Evolutionary conservation across 163 green algal genomes (phyloP).

Genomic region (Chlorella variabilis): DNA sequence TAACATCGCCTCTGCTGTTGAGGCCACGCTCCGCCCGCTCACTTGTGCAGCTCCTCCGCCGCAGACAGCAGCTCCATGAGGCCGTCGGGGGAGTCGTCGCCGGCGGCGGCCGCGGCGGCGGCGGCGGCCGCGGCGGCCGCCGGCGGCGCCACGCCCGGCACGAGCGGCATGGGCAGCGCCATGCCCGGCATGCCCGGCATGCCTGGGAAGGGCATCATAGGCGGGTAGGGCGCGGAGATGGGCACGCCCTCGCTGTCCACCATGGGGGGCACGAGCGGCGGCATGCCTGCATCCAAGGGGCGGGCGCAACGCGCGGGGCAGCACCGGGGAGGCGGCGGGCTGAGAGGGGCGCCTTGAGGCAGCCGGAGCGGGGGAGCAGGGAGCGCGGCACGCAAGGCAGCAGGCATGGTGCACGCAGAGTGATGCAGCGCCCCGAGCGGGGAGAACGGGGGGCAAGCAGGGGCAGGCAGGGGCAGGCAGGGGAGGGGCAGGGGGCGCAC

Average conservation of each 20-base stretch:
- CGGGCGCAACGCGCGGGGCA: too few relatives aligned
- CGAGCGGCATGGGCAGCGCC: not conserved
- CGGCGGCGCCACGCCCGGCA: not conserved
- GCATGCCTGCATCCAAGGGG: not conserved
- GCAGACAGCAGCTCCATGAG: constrained; percentile 48
- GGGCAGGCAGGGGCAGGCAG: not conserved
- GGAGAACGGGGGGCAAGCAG: not conserved
- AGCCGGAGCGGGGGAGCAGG: too few relatives aligned
- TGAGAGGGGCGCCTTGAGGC: too few relatives aligned
- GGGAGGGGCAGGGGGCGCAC: not conserved
- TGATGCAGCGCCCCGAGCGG: not conserved
- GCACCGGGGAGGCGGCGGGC: too few relatives aligned
- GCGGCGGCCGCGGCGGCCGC: not conserved
- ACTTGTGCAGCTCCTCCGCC: constrained; percentile 47
- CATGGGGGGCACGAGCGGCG: not conserved
- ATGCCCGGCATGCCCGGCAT: not conserved
- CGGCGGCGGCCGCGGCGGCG: not conserved
- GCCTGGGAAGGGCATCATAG: constrained; percentile 3
- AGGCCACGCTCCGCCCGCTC: too few relatives aligned
- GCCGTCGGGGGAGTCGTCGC: constrained; percentile 2
- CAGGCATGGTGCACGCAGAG: too few relatives aligned
- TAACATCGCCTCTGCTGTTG: too few relatives aligned
- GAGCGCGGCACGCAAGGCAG: too few relatives aligned
- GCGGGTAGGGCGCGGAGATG: not conserved
- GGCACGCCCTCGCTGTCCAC: not conserved